Percentiles rank a stretch among this genome's conserved stretches.
These are phyloP conservation scores for Sporothrix curviconia DNA, from an alignment of 2,329 filamentous ascomycete species.

Conservation along the genomic window DNA sequence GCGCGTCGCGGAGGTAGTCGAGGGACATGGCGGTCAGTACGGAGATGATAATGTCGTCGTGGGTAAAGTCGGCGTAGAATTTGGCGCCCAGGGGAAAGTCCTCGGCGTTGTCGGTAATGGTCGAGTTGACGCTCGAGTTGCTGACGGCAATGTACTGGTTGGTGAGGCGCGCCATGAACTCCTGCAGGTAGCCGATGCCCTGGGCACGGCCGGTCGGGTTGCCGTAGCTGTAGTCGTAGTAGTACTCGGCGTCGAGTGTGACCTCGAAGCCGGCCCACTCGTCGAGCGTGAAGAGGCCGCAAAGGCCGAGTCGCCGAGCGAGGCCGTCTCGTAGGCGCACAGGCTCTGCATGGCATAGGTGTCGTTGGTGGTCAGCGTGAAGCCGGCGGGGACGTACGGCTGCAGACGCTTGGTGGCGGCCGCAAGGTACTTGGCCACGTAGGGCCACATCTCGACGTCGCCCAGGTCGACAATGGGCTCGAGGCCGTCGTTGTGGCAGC, in stretches of 20 bases:
- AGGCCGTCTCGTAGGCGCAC: conserved; percentile 48
- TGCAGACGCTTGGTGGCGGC: conserved; percentile 40
- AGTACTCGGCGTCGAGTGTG: conserved; percentile 46
- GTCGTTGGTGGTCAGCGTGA: conserved; percentile 43
- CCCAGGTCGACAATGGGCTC: conserved; percentile 31
- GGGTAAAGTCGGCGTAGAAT: conserved; percentile 47
- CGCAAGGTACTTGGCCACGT: conserved; percentile 39
- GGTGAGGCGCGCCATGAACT: conserved; percentile 42
- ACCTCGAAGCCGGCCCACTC: conserved; percentile 51
- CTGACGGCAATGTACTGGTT: conserved; percentile 39
- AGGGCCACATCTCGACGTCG: conserved; percentile 36
- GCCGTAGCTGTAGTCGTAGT: conserved; percentile 39
- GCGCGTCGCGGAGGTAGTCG: conserved; percentile 46
- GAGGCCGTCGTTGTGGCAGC: conserved; percentile 37
- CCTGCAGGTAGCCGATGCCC: conserved; percentile 46
- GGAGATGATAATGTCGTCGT: conserved; percentile 47
- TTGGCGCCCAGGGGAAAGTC: conserved; percentile 42
- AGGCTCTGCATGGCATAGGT: conserved; percentile 46
- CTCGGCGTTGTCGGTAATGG: conserved; percentile 36
- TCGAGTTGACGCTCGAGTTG: conserved; percentile 46
- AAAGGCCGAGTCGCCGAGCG: conserved; percentile 44
- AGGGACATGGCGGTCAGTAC: conserved; percentile 45
- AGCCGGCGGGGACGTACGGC: conserved; percentile 38
- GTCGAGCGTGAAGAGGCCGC: conserved; percentile 51
- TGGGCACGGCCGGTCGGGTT: conserved; percentile 46